Evolutionary conservation across 129 eudicot genomes (phyloP).

Genomic region (Erigeron canadensis): DNA sequence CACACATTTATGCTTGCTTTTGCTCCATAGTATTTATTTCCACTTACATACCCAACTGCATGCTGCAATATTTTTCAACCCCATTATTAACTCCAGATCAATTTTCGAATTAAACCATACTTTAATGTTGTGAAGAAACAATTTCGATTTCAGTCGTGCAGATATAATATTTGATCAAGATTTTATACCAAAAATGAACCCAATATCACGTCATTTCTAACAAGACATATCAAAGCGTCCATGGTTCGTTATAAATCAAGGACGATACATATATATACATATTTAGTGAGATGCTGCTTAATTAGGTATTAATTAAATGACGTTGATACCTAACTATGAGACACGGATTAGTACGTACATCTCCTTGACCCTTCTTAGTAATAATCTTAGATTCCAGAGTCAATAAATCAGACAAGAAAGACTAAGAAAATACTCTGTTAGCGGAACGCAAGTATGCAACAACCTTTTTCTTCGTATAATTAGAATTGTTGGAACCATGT

Average conservation of each 20-base stretch:
- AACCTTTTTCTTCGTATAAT: background rate
- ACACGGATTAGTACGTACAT: no score
- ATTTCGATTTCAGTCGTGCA: background rate
- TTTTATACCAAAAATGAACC: background rate
- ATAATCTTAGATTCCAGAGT: no score
- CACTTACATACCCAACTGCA: conserved; percentile 94
- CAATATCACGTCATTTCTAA: conserved; percentile 1
- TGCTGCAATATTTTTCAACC: conserved; percentile 62
- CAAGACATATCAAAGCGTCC: background rate
- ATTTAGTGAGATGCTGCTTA: background rate
- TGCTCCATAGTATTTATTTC: conserved; percentile 90
- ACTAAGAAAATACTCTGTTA: background rate
- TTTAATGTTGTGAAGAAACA: background rate
- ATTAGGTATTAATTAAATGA: no score
- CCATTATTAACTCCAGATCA: conserved; percentile 1
- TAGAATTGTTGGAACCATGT: no score
- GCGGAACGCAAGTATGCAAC: background rate
- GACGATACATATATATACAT: background rate
- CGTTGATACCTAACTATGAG: no score
- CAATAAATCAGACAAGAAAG: background rate
- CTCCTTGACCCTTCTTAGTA: no score
- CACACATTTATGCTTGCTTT: conserved; percentile 97
- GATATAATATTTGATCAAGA: background rate
- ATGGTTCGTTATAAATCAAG: background rate
- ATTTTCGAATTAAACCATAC: background rate